Conservation (phyloP, 257 asterid species). For the Solanum gandarillasii region DNA sequence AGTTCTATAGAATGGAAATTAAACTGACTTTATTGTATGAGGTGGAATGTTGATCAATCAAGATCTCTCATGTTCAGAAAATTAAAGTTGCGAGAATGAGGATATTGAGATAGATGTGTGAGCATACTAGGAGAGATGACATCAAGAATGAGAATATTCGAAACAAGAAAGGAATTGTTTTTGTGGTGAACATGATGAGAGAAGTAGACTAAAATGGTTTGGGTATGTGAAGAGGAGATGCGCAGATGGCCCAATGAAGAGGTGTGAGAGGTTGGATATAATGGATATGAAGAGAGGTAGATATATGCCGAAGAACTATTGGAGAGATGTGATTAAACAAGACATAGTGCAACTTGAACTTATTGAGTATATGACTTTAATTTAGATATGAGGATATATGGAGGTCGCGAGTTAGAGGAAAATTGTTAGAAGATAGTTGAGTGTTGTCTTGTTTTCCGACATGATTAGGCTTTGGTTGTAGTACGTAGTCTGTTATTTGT, state of each 20-base stretch:
- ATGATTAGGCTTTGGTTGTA: background rate
- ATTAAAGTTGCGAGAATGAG: background rate
- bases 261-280: background rate
- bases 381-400: no score
- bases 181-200: background rate
- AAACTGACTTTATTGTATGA: background rate
- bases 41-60: background rate
- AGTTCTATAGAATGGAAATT: background rate
- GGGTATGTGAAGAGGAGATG: no score
- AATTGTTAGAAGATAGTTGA: background rate
- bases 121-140: background rate
- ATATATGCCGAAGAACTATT: no score
- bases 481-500: background rate
- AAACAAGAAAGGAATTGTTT: no score
- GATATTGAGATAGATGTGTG: background rate
- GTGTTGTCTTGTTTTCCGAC: background rate
- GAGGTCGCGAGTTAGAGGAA: no score
- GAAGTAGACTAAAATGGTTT: no score
- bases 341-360: background rate
- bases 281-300: background rate
- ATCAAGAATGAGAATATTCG: background rate
- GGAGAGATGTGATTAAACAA: no score
- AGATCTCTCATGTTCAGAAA: background rate
- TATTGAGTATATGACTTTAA: no score
- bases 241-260: rapidly evolving